A percentile compares a stretch with the other conserved stretches of the same genome.
Evolutionary conservation across 2,329 filamentous ascomycete species (phyloP).

Genomic region (Aspergillus japonicus): DNA sequence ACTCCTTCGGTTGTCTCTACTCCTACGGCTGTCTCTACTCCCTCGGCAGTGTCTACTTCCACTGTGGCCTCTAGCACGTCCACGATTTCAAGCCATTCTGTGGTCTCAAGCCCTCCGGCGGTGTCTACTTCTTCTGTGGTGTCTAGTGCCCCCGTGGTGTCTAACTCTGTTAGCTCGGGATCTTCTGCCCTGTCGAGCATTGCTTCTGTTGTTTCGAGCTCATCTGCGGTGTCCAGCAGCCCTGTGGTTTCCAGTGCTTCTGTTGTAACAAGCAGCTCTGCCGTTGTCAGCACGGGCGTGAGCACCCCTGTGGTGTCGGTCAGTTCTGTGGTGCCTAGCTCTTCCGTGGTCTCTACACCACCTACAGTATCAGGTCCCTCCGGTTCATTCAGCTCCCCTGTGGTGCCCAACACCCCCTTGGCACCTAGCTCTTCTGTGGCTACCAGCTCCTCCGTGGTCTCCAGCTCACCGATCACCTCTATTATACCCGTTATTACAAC

Average conservation of each 20-base stretch:
- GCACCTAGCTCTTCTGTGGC: constrained; percentile 8
- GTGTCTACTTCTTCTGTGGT: background rate
- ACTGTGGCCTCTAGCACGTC: background rate
- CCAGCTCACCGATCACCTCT: background rate
- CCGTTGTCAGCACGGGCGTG: background rate
- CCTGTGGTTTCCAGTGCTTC: background rate
- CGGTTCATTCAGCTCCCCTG: background rate
- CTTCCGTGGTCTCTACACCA: constrained; percentile 3
- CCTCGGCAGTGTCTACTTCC: background rate
- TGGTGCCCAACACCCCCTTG: background rate
- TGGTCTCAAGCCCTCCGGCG: constrained; percentile 2
- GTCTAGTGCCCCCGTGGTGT: background rate
- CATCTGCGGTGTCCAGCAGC: constrained; percentile 1
- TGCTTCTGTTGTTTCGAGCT: background rate
- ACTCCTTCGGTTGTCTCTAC: background rate
- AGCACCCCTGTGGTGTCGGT: constrained; percentile 1
- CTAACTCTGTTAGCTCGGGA: background rate
- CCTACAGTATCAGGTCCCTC: constrained; percentile 2
- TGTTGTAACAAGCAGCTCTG: background rate
- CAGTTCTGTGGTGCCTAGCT: constrained; percentile 2
- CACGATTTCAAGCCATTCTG: constrained; percentile 1
- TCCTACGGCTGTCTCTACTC: background rate
- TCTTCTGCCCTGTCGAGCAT: background rate
- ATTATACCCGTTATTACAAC: background rate
- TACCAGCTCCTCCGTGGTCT: background rate